phyloP scores from a whole-genome alignment of 768 basidiomycete species.

The Tulasnella sp. region DNA sequence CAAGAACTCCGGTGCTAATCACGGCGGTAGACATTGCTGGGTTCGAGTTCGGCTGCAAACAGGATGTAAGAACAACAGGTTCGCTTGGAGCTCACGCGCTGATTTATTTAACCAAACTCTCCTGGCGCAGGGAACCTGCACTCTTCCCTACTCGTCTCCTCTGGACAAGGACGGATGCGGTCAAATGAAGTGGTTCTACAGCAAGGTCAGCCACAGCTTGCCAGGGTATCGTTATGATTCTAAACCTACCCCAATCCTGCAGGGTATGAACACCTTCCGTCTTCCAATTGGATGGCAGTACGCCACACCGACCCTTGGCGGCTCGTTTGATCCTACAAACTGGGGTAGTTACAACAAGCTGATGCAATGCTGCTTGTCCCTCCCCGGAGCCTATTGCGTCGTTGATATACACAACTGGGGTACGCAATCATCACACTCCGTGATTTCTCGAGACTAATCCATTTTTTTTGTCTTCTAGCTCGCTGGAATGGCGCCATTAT shows the following conservation, averaged over 20 bases:
- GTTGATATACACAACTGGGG: slow-evolving; percentile 21
- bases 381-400: slow-evolving; percentile 6
- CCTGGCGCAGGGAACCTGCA: not conserved
- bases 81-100: too few species aligned
- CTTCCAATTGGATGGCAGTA: slow-evolving; percentile 5
- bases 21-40: not conserved
- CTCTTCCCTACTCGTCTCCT: not conserved
- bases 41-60: not conserved
- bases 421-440: not conserved
- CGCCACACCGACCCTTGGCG: not conserved
- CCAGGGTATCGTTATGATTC: not conserved
- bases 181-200: not conserved
- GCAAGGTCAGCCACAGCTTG: not conserved
- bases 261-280: not conserved
- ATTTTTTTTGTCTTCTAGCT: not conserved
- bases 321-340: not conserved
- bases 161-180: not conserved
- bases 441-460: not conserved
- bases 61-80: not conserved
- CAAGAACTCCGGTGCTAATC: not conserved
- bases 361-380: not conserved
- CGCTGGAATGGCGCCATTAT: slow-evolving; percentile 17
- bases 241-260: not conserved
- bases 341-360: slow-evolving; percentile 1
- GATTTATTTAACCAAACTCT: not conserved